phyloP scores from a whole-genome alignment of 2,329 filamentous ascomycete genomes.

The Zymoseptoria brevis region DNA sequence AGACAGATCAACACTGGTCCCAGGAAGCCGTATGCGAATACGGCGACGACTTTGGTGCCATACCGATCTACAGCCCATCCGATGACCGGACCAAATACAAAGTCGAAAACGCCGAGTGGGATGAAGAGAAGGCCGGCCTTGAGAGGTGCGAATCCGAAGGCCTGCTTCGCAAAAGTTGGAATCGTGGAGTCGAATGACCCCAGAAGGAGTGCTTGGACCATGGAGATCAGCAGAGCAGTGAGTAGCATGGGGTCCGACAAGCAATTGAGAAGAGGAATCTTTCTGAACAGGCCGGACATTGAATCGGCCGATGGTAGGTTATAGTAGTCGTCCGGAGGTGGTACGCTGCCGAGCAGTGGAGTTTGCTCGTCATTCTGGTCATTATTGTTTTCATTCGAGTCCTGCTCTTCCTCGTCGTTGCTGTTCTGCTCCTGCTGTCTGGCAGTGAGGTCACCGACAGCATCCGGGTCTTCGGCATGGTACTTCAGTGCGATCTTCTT shows the following conservation, averaged over 20 bases:
- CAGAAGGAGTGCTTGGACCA: slow-evolving; percentile 38
- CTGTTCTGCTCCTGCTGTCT: slow-evolving; percentile 12
- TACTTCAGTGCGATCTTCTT: slow-evolving; percentile 50
- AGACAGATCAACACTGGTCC: slow-evolving; percentile 38
- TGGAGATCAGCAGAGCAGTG: slow-evolving; percentile 34
- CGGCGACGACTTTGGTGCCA: slow-evolving; percentile 37
- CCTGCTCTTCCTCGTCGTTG: slow-evolving; percentile 15
- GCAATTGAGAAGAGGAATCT: slow-evolving; percentile 43
- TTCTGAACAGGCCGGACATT: slow-evolving; percentile 33
- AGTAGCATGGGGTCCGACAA: slow-evolving; percentile 35
- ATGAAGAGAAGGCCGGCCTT: slow-evolving; percentile 41
- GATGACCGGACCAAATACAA: slow-evolving; percentile 40
- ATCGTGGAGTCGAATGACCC: slow-evolving; percentile 43
- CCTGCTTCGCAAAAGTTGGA: slow-evolving; percentile 36
- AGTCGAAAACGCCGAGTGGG: slow-evolving; percentile 37
- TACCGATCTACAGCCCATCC: slow-evolving; percentile 42
- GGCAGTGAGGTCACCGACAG: slow-evolving; percentile 14
- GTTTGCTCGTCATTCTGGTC: slow-evolving; percentile 2
- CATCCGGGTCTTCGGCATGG: slow-evolving; percentile 22
- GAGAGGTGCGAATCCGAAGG: slow-evolving; percentile 39
- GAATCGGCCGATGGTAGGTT: slow-evolving; percentile 33
- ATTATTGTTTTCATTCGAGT: slow-evolving; percentile 5
- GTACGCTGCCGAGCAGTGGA: slow-evolving; percentile 30
- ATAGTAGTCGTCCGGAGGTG: slow-evolving; percentile 33
- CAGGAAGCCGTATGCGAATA: slow-evolving; percentile 37